Evolutionary conservation across 805 yeast species (phyloP).

Genomic region (Teunomyces tritomae): DNA sequence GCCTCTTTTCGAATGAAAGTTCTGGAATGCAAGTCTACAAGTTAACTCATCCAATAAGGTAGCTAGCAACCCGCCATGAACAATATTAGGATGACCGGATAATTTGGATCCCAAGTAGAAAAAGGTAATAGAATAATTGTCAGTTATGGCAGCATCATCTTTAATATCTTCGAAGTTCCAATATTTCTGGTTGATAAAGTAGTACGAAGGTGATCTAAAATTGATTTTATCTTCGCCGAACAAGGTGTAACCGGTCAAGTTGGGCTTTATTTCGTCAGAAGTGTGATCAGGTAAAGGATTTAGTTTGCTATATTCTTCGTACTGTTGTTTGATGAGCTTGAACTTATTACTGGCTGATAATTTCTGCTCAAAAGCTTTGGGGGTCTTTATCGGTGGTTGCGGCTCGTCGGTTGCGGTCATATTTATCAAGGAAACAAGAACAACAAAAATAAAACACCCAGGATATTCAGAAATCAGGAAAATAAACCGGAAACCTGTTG

Average conservation of each 20-base stretch:
- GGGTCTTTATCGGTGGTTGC: neutral
- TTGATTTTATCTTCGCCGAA: constrained; percentile 33
- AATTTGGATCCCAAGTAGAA: constrained; percentile 37
- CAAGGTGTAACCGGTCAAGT: constrained; percentile 35
- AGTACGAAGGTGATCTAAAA: constrained; percentile 31
- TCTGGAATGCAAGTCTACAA: constrained; percentile 42
- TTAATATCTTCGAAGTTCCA: constrained; percentile 24
- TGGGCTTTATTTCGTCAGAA: constrained; percentile 32
- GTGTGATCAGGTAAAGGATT: constrained; percentile 11
- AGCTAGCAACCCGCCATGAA: constrained; percentile 45
- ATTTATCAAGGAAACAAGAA: neutral
- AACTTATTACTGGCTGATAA: constrained; percentile 13
- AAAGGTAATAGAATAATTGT: constrained; percentile 36
- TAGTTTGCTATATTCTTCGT: constrained; percentile 9
- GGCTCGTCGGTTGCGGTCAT: neutral
- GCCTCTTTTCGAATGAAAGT: constrained; percentile 36
- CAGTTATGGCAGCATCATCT: constrained; percentile 11
- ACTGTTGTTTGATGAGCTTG: constrained; percentile 10
- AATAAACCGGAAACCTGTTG: too few relatives aligned
- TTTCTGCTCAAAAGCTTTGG: neutral
- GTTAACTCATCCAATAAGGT: constrained; percentile 43
- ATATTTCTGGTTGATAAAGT: constrained; percentile 32
- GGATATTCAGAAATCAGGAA: too few relatives aligned
- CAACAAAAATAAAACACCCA: too few relatives aligned
- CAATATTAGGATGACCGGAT: constrained; percentile 39